Evolutionary conservation across 441 rosid species (phyloP), one percentile per base, ranked within the genome.

Genomic region (Bocquillonia castaneifolia): DNA sequence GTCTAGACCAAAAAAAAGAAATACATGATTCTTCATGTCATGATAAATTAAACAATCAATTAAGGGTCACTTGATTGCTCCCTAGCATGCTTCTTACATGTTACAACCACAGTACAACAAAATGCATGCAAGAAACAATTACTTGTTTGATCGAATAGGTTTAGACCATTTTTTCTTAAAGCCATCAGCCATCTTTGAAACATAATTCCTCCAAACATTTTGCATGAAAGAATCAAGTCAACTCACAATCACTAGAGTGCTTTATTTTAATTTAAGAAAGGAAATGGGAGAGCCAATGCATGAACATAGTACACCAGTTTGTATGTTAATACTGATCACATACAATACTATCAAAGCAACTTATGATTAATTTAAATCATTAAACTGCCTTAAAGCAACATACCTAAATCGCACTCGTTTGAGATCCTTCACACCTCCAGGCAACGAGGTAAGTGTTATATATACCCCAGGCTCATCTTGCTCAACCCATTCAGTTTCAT

Each of bases 331-430:
- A 36, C 10, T 36, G 40, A 36, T 10, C 40, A 4, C 40, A 36
- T 10, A 36, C 40, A 36, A 36, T 36, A 36, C 10, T 36, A 36
- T 36, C 10, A 36, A 36, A 36, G 40, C 40, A 36, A 36, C 40
- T 36, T 36, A 36, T 36, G 9, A 17, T 53, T 52, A 1, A 54
- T 26, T 53, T 9, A 45, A 13, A 62, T 36, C 20, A 44, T 25
- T 45, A 44, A 63, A 48, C 14, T 5, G 59, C 28, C 28, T 10
- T 6, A 28, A 59, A 63, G 61, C 29, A 65, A 40, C 70, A 52
- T 76, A 93, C 99, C 97, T 93, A 85, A 93, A 93, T 66, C 96
- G 93, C 67, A 93, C 99, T 58, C 96, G 87, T 80, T 90, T 89
- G 57, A 91, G 93, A 86, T 93, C 97, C 80, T 89, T 89, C 70